A percentile compares a stretch with the other conserved stretches of the same genome.
phyloP scores from a whole-genome alignment of 352 stramenopile species.

The Globisporangium radiosum region DNA sequence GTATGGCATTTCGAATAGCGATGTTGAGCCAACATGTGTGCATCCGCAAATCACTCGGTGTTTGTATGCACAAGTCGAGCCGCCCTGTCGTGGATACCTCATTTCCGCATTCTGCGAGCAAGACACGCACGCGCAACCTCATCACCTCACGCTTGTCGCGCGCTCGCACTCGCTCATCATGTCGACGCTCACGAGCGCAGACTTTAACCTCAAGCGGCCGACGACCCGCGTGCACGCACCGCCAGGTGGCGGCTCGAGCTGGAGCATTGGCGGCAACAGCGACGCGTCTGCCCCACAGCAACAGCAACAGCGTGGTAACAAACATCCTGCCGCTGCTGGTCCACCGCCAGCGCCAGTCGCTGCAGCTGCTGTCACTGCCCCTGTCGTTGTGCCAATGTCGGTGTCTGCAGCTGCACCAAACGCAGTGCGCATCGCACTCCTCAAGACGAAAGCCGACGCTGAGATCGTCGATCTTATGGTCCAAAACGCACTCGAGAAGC shows the following conservation, averaged over 20 bases:
- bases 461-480: slow-evolving; percentile 66
- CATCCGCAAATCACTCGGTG: neutral
- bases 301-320: slow-evolving; percentile 9
- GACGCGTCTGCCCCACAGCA: slow-evolving; percentile 18
- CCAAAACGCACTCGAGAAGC: slow-evolving; percentile 57
- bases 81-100: neutral
- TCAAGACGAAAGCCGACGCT: slow-evolving; percentile 75
- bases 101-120: neutral
- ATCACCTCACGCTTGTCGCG: neutral
- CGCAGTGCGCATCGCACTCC: slow-evolving; percentile 44
- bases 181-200: slow-evolving; percentile 79
- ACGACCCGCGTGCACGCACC: slow-evolving; percentile 78
- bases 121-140: neutral
- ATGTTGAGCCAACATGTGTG: too few species aligned
- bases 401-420: slow-evolving; percentile 5
- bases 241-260: slow-evolving; percentile 72
- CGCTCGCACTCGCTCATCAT: slow-evolving; percentile 19
- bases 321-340: neutral
- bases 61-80: neutral
- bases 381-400: slow-evolving; percentile 1
- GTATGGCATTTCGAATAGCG: too few species aligned
- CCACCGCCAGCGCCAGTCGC: slow-evolving; percentile 20
- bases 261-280: slow-evolving; percentile 49
- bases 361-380: slow-evolving; percentile 14
- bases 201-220: slow-evolving; percentile 80